These are phyloP conservation scores for Hygrophorus pudorinus DNA, from an alignment of 768 basidiomycete genomes.

Conservation along the genomic window DNA sequence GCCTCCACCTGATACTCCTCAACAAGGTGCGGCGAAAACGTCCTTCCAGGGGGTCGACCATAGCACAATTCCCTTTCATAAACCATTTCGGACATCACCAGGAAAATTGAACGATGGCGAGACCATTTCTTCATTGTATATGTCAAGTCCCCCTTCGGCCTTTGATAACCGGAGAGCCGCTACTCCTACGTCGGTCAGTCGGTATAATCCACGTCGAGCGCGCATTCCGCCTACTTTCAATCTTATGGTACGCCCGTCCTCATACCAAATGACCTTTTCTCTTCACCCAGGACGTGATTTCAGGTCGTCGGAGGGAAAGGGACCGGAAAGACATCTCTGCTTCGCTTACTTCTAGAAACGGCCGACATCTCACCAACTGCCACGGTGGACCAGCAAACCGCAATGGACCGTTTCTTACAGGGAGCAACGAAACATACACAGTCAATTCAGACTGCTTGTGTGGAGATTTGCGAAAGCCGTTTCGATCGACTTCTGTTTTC, in stretches of 20 bases:
- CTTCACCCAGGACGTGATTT: slow-evolving; percentile 1
- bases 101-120: slow-evolving; percentile 34
- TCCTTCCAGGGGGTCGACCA: slow-evolving; percentile 46
- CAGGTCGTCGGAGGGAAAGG: slow-evolving; percentile 75
- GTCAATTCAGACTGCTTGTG: slow-evolving; percentile 53
- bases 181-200: slow-evolving; percentile 12
- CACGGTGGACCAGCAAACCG: slow-evolving; percentile 61
- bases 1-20: slow-evolving; percentile 25
- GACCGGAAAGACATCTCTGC: slow-evolving; percentile 78
- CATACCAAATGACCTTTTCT: slow-evolving; percentile 11
- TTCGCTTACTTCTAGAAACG: slow-evolving; percentile 74
- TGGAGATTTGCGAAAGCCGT: slow-evolving; percentile 79
- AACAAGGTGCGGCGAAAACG: slow-evolving; percentile 62
- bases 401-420: slow-evolving; percentile 55
- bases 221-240: slow-evolving; percentile 74
- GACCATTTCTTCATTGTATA: slow-evolving; percentile 64
- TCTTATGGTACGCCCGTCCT: slow-evolving; percentile 50
- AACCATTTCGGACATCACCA: slow-evolving; percentile 59
- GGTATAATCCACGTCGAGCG: slow-evolving; percentile 19
- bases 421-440: slow-evolving; percentile 52
- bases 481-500: slow-evolving; percentile 72
- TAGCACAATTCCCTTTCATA: slow-evolving; percentile 67
- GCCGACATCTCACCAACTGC: slow-evolving; percentile 73
- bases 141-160: slow-evolving; percentile 48
- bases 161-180: slow-evolving; percentile 47